Conservation (phyloP, 306 rosid species). For the Echinosophora koreensis region DNA sequence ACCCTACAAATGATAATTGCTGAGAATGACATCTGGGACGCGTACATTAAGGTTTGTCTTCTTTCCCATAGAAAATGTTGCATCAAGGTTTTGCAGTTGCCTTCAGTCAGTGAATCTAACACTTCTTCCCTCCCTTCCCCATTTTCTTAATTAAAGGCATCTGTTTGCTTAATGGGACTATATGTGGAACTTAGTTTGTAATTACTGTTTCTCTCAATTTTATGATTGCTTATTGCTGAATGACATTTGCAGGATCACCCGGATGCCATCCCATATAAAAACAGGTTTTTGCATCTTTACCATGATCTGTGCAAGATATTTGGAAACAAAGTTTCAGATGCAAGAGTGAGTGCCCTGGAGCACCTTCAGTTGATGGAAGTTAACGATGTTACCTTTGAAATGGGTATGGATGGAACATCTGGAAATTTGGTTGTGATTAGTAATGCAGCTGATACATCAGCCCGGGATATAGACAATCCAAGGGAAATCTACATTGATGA, state of each 20-base stretch:
- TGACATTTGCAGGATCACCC: slow-evolving; percentile 71
- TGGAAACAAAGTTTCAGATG: slow-evolving; percentile 50
- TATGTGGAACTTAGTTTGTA: not conserved
- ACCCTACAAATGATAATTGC: slow-evolving; percentile 62
- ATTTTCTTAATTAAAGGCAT: slow-evolving; percentile 10
- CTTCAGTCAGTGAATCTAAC: not conserved
- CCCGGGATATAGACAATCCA: slow-evolving; percentile 44
- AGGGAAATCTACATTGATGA: slow-evolving; percentile 35
- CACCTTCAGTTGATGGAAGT: slow-evolving; percentile 44
- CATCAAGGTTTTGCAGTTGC: slow-evolving; percentile 24
- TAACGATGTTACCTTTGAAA: slow-evolving; percentile 38
- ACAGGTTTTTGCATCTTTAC: slow-evolving; percentile 52
- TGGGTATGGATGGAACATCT: slow-evolving; percentile 48
- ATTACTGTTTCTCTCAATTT: slow-evolving; percentile 8
- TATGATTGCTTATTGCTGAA: slow-evolving; percentile 18
- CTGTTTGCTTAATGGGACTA: not conserved
- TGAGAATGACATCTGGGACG: slow-evolving; percentile 68
- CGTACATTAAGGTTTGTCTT: slow-evolving; percentile 64
- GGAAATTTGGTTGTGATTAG: slow-evolving; percentile 38
- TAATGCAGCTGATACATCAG: slow-evolving; percentile 45
- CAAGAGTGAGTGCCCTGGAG: slow-evolving; percentile 41
- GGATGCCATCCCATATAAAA: slow-evolving; percentile 60
- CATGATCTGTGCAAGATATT: slow-evolving; percentile 64
- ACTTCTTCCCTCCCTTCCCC: slow-evolving; percentile 2
- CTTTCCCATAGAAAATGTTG: slow-evolving; percentile 26